Evolutionary conservation across 495 filamentous ascomycete genomes (phyloP), one percentile per base, ranked within the genome.

Genomic region (Neurospora cerealis): DNA sequence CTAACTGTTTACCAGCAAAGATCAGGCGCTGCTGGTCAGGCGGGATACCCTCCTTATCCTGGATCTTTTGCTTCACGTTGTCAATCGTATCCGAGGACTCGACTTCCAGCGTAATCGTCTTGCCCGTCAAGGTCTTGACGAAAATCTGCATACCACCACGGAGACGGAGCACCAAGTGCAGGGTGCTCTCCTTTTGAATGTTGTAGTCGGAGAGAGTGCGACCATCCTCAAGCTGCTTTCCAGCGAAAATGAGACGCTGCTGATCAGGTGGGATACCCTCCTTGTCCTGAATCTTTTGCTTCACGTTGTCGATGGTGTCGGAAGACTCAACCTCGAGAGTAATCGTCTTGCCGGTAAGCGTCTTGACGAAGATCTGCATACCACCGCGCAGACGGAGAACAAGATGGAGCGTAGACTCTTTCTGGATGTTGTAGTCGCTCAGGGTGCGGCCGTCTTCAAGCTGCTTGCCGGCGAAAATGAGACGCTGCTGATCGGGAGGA

Each of bases 261-360:
- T 99, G 96, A 85, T 99, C 96, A 24, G 96, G 96, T 72, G 96
- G 96, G 76, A 99, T 99, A 77, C 96, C 96, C 87, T 98, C 96
- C 92, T 99, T 99, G 85, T 98, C 94, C 81, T 97, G 94, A 73
- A 97, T 97, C 88, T 97, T 97, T 4, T 85, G 87, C 87, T 97
- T 97, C 7, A 97, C 94, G 75, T 97, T 97, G 81, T 97, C 94
- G 75, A 97, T 97, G 10, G 94, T 97, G 77, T 97, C 94, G 3
- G 92, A 94, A 2, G 89, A 91, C 80, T 97, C 94, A 21, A 97
- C 94, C 78, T 97, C 94, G 32, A 97, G 81, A 11, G 94, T 97
- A 80, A 97, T 97, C 0, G 94, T 97, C 88, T 97, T 97, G 32
- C 94, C 94, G 5, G 94, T 97, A 7, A 97, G 78, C 0, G 88